Conservation (phyloP, 371 early-diverging fungal species). For the Mucor racemosus region DNA sequence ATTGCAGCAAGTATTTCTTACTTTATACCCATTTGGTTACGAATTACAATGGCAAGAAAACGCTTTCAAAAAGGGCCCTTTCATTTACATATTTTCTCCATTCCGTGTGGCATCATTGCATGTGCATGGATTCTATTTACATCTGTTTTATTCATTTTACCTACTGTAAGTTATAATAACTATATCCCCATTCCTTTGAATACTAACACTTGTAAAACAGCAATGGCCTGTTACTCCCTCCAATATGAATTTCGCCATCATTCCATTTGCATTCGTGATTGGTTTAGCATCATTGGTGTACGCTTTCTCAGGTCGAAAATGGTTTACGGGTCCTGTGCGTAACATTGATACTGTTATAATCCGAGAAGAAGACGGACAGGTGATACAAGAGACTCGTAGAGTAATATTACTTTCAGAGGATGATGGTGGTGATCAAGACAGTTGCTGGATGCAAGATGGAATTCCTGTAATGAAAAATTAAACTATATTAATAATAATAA, state of each 20-base stretch:
- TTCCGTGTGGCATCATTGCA: conserved; percentile 39
- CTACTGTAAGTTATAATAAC: conserved; percentile 22
- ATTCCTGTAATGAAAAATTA: not conserved
- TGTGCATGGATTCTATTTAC: conserved; percentile 63
- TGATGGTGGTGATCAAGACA: conserved; percentile 5
- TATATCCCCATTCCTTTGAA: not conserved
- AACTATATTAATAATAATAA: not conserved
- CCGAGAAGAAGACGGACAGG: conserved; percentile 11
- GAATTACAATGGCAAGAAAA: conserved; percentile 52
- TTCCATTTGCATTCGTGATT: conserved; percentile 44
- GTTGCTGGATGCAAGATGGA: not conserved
- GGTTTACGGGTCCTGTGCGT: conserved; percentile 64
- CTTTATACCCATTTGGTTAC: conserved; percentile 65
- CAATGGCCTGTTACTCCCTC: conserved; percentile 57
- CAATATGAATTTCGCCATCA: conserved; percentile 66
- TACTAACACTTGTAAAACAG: not conserved
- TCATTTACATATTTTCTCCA: conserved; percentile 20
- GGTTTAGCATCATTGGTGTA: conserved; percentile 52
- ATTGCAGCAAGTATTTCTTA: conserved; percentile 75
- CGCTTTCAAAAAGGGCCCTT: conserved; percentile 32
- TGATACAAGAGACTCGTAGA: conserved; percentile 19
- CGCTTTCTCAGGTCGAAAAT: conserved; percentile 55
- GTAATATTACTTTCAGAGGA: conserved; percentile 10
- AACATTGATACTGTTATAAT: conserved; percentile 20
- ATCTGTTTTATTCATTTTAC: conserved; percentile 64